Evolutionary conservation across 176 grass and related monocot species (phyloP).

Genomic region (Leersia perrieri): DNA sequence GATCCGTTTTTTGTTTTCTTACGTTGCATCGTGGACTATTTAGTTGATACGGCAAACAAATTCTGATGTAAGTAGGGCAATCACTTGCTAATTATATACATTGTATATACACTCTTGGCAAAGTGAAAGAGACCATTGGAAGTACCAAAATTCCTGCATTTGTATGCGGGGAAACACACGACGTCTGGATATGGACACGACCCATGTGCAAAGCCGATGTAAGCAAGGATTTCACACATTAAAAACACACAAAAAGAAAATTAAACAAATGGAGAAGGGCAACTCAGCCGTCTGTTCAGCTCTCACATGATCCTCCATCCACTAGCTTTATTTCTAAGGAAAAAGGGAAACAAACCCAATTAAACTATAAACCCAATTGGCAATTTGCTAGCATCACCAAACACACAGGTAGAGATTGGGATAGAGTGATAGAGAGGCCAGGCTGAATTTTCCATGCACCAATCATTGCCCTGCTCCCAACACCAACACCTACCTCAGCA

Average conservation of each 20-base stretch:
- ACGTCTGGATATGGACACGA: conserved; percentile 2
- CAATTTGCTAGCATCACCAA: conserved; percentile 30
- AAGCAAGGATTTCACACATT: background rate
- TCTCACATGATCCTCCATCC: conserved; percentile 30
- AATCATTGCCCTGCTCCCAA: conserved; percentile 41
- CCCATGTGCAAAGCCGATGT: conserved; percentile 20
- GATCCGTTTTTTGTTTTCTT: too few relatives aligned
- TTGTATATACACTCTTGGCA: background rate
- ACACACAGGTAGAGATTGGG: background rate
- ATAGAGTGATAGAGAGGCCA: background rate
- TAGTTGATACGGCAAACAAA: background rate
- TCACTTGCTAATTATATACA: background rate
- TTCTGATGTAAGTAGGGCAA: background rate
- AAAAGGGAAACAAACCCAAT: conserved; percentile 5
- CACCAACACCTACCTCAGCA: background rate
- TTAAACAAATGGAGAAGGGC: conserved; percentile 35
- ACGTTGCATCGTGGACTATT: too few relatives aligned
- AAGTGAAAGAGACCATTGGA: background rate
- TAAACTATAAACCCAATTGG: conserved; percentile 14
- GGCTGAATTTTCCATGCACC: conserved; percentile 36
- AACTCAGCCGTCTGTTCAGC: conserved; percentile 25
- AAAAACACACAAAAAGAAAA: background rate
- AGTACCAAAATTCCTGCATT: background rate
- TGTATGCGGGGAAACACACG: background rate
- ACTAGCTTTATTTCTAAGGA: conserved; percentile 39